phyloP scores from a whole-genome alignment of 805 yeast genomes.

The Cyberlindnera saturnus region DNA sequence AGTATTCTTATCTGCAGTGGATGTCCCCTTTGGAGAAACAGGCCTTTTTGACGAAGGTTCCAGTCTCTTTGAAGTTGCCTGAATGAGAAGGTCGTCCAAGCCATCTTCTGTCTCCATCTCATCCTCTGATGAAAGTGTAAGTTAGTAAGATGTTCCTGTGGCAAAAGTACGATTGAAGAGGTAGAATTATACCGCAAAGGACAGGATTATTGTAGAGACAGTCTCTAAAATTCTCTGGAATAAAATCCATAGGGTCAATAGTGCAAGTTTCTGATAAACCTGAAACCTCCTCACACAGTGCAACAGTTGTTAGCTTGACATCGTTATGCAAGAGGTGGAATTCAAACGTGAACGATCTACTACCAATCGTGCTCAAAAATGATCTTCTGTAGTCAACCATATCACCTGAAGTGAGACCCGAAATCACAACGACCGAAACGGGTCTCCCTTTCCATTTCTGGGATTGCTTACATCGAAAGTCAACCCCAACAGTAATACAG shows the following conservation, averaged over 20 bases:
- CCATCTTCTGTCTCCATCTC: slow-evolving; percentile 18
- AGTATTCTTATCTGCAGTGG: slow-evolving; percentile 18
- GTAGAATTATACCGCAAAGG: not conserved
- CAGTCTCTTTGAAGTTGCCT: slow-evolving; percentile 10
- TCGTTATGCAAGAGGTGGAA: slow-evolving; percentile 14
- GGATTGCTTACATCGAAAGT: slow-evolving; percentile 12
- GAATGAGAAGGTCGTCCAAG: slow-evolving; percentile 26
- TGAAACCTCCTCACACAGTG: slow-evolving; percentile 35
- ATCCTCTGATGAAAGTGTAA: slow-evolving; percentile 11
- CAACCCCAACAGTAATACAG: slow-evolving; percentile 8
- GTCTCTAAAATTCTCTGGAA: not conserved
- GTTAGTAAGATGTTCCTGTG: slow-evolving; percentile 5
- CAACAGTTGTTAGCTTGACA: slow-evolving; percentile 24
- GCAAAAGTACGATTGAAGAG: not conserved
- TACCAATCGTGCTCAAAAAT: slow-evolving; percentile 20
- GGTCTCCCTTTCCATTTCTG: slow-evolving; percentile 29
- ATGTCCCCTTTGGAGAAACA: too few relatives aligned
- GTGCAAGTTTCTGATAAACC: slow-evolving; percentile 19
- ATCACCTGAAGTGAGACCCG: slow-evolving; percentile 27
- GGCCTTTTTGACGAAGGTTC: too few relatives aligned
- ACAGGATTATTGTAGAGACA: not conserved
- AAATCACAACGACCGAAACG: slow-evolving; percentile 27
- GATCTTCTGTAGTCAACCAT: slow-evolving; percentile 42
- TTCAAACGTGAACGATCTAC: slow-evolving; percentile 25
- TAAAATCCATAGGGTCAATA: slow-evolving; percentile 7